These are phyloP conservation scores for Rutstroemia sp. DNA, from an alignment of 2,329 filamentous ascomycete genomes.

Conservation along the genomic window DNA sequence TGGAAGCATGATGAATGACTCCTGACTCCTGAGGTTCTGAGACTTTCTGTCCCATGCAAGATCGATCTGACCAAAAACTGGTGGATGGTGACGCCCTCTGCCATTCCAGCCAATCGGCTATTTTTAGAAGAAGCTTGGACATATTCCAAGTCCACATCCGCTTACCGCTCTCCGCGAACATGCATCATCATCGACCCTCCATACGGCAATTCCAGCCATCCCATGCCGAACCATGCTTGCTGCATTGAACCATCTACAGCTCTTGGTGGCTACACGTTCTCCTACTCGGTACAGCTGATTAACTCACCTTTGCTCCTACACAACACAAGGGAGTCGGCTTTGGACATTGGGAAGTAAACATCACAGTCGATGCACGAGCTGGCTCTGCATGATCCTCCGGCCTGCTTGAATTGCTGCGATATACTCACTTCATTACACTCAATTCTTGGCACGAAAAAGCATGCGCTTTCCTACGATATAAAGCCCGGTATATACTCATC, in stretches of 20 bases:
- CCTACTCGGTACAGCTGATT: neutral
- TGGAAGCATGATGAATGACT: too few species aligned
- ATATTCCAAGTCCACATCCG: neutral
- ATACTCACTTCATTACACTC: neutral
- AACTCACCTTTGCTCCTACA: neutral
- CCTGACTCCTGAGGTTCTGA: too few species aligned
- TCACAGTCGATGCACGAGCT: conserved; percentile 3
- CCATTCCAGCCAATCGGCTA: too few species aligned
- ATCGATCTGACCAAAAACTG: too few species aligned
- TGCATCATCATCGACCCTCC: too few species aligned
- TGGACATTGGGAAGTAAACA: neutral
- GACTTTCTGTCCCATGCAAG: too few species aligned
- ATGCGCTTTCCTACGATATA: neutral
- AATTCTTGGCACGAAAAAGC: neutral
- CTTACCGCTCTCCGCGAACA: too few species aligned
- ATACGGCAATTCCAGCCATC: neutral
- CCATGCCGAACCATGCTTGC: neutral
- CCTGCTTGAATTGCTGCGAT: neutral
- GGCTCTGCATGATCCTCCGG: conserved; percentile 10
- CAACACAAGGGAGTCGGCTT: neutral
- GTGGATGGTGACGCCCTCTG: too few species aligned
- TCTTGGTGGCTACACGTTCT: neutral
- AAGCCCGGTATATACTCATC: neutral
- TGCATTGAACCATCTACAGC: neutral
- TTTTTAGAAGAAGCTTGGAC: neutral